Base-by-base conservation (phyloP, 225 moss, liverwort and hornwort species). In the Pseudisothecium myosuroides region DNA sequence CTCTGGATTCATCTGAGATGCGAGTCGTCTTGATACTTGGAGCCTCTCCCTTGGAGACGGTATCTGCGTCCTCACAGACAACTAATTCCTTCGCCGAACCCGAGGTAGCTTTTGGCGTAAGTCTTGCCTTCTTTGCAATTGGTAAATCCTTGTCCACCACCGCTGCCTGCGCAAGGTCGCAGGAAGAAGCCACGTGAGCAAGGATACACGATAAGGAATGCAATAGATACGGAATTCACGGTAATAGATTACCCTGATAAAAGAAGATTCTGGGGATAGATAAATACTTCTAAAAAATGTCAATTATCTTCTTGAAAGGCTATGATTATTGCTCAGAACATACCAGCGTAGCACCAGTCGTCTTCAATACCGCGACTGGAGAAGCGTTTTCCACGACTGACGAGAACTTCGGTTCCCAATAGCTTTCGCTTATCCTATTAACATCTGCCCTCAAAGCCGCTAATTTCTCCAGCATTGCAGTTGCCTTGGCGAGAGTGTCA, bases 401-500 rank as follows among this genome's bases (percentile, higher is more conserved):
- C 15, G 93, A 72, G 61, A 80, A 76, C 59, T 89, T 88, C 60
- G 92, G 81, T 47, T 92, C 91, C 88, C 81, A 91, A 52, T 80
- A 86, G 20, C 91, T 86, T 83, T 93, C 91, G 54, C 17, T 74
- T 4, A 92, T 92, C 89, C 76, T 94, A 71, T 88, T 90, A 52
- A 85, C 81, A 49, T 92, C 91, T 71, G 89, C 90, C 86, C 90
- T 91, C 89, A 90, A 90, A 85, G 85, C 59, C 32, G 91, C 68
- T 69, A 94, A 58, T 60, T 89, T 94, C 83, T 89, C 87, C 39
- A 94, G 83, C 59, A 94, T 87, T 43, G 80, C 83, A 50, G 71
- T 83, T 21, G 92, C 94, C 83, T 90, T 94, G 15, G 92, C 90
- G 15, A 94, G 91, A 75, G 94, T 94, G 58, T 52, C 84, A 74